phyloP scores from a whole-genome alignment of 2,329 filamentous ascomycete species.

The Aspergillus sp. region DNA sequence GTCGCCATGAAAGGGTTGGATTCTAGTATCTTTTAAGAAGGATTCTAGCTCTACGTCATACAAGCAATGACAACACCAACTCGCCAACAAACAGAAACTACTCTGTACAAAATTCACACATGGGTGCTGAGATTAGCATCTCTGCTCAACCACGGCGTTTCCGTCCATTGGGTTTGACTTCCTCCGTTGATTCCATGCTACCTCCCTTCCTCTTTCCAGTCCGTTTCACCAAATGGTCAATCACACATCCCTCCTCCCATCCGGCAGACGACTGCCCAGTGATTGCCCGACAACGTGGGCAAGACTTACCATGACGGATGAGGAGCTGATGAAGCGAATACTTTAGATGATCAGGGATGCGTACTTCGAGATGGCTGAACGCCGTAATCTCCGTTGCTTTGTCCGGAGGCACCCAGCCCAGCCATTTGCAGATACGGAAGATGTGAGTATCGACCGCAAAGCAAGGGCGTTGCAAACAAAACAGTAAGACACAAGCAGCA shows the following conservation, averaged over 20 bases:
- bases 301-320: conserved; percentile 64
- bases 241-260: conserved; percentile 66
- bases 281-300: conserved; percentile 60
- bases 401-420: conserved; percentile 60
- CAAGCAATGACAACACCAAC: too few relatives aligned
- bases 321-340: conserved; percentile 64
- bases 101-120: too few relatives aligned
- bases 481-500: conserved; percentile 64
- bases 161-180: conserved; percentile 5
- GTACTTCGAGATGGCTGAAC: conserved; percentile 62
- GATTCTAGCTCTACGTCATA: too few relatives aligned
- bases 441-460: conserved; percentile 70
- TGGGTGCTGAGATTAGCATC: background rate
- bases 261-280: conserved; percentile 62
- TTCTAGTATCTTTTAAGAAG: too few relatives aligned
- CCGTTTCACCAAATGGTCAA: conserved; percentile 63
- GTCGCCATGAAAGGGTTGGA: too few relatives aligned
- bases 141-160: background rate
- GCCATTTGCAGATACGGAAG: conserved; percentile 63
- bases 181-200: background rate
- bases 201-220: conserved; percentile 52
- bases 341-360: conserved; percentile 63
- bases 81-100: too few relatives aligned
- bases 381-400: conserved; percentile 51
- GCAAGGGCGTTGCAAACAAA: conserved; percentile 63